Conservation (phyloP, 2,329 filamentous ascomycete species). For the Neopestalotiopsis clavispora region DNA sequence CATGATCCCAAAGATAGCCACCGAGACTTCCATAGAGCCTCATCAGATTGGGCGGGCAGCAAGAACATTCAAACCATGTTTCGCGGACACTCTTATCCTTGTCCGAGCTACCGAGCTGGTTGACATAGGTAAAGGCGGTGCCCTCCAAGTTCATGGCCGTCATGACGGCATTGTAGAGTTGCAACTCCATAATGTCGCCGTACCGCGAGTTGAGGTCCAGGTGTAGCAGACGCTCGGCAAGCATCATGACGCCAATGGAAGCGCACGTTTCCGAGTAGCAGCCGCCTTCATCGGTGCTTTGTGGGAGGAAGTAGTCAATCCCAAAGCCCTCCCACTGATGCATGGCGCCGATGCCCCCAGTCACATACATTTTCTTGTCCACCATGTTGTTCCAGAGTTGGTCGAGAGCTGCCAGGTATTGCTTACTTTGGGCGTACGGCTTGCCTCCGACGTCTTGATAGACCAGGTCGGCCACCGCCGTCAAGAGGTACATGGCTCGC, state of each 20-base stretch:
- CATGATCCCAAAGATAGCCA: slow-evolving; percentile 59
- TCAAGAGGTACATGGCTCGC: slow-evolving; percentile 64
- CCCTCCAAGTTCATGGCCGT: slow-evolving; percentile 62
- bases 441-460: slow-evolving; percentile 39
- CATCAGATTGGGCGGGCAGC: slow-evolving; percentile 65
- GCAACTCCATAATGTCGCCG: slow-evolving; percentile 64
- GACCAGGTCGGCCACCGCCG: slow-evolving; percentile 60
- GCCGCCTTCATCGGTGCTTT: slow-evolving; percentile 63
- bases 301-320: slow-evolving; percentile 62
- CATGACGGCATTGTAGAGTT: slow-evolving; percentile 64
- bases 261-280: slow-evolving; percentile 69
- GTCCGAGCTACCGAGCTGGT: slow-evolving; percentile 62
- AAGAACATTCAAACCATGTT: slow-evolving; percentile 64
- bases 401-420: slow-evolving; percentile 45
- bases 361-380: slow-evolving; percentile 65
- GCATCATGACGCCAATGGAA: slow-evolving; percentile 64
- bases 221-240: slow-evolving; percentile 60
- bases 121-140: slow-evolving; percentile 64
- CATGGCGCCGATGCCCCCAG: slow-evolving; percentile 63
- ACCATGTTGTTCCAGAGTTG: slow-evolving; percentile 66
- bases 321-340: slow-evolving; percentile 67
- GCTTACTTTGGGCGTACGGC: slow-evolving; percentile 27
- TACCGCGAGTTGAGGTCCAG: slow-evolving; percentile 57
- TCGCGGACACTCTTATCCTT: slow-evolving; percentile 52
- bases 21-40: slow-evolving; percentile 60